A percentile compares a stretch with the other conserved stretches of the same genome.
Conservation (phyloP, 2,329 filamentous ascomycete genomes). For the Xylaria sp. region DNA sequence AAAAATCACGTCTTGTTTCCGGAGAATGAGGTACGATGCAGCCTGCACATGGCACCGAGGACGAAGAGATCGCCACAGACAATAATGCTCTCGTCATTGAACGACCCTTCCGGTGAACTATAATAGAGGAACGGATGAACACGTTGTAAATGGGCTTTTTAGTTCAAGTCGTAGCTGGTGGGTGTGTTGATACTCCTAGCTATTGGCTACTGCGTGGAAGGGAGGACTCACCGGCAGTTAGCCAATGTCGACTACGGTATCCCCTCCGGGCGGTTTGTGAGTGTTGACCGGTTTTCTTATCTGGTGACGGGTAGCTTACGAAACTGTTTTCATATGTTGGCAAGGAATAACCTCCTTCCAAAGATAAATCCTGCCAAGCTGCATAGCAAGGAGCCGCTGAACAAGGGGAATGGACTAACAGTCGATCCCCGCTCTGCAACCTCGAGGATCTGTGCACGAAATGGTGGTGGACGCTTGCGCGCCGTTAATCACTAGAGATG, state of each 20-base stretch:
- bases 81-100: not conserved
- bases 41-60: not conserved
- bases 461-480: constrained; percentile 12
- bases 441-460: constrained; percentile 7
- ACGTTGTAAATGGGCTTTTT: not conserved
- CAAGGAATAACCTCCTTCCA: not conserved
- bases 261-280: not conserved
- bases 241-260: not conserved
- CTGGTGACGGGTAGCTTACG: constrained; percentile 1
- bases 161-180: not conserved
- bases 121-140: constrained; percentile 4
- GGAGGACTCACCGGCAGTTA: constrained; percentile 10
- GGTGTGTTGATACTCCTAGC: constrained; percentile 16
- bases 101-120: not conserved
- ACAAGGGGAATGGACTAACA: not conserved
- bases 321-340: not conserved
- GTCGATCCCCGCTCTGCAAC: constrained; percentile 6
- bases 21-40: not conserved
- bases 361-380: constrained; percentile 2
- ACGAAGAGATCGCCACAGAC: not conserved
- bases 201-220: constrained; percentile 17
- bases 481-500: constrained; percentile 1
- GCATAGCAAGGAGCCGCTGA: constrained; percentile 4
- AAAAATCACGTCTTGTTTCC: not conserved
- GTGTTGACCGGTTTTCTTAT: not conserved